A percentile compares a stretch with the other conserved stretches of the same genome.
Evolutionary conservation across 129 eudicot species (phyloP).

Genomic region (carrot (Daucus carota)): DNA sequence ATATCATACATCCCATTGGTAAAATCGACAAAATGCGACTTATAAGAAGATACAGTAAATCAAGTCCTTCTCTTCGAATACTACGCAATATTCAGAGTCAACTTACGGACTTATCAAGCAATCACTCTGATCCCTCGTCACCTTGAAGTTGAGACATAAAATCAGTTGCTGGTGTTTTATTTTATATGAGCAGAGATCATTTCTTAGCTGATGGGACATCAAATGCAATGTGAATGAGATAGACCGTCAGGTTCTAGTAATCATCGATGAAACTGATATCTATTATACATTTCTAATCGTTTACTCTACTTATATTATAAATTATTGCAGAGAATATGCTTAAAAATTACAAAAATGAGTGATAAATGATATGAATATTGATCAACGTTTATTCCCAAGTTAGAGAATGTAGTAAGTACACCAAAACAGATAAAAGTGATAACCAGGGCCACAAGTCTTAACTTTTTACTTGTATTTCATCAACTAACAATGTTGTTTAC

Average conservation of each 20-base stretch:
- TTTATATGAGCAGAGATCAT: too few species aligned
- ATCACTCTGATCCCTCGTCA: not conserved
- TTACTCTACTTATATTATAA: too few species aligned
- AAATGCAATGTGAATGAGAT: not conserved
- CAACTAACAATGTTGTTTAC: not conserved
- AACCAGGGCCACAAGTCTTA: not conserved
- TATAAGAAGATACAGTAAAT: not conserved
- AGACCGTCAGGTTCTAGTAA: not conserved
- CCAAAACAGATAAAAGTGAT: not conserved
- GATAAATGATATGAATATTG: not conserved
- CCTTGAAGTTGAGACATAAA: not conserved
- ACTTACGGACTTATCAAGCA: not conserved
- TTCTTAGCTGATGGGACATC: not conserved
- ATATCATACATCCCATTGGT: not conserved
- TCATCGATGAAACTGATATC: not conserved
- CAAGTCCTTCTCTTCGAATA: not conserved
- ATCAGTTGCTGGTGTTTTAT: too few species aligned
- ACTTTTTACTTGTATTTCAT: conserved; percentile 3
- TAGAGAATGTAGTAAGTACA: not conserved
- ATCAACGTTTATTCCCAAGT: not conserved
- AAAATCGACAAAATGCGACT: not conserved
- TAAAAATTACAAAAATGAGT: too few species aligned
- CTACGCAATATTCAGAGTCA: not conserved
- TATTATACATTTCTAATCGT: too few species aligned
- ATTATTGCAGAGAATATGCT: not conserved